A percentile compares a stretch with the other conserved stretches of the same genome.
Evolutionary conservation across 2,329 filamentous ascomycete species (phyloP).

Genomic region (Fusarium humuli): DNA sequence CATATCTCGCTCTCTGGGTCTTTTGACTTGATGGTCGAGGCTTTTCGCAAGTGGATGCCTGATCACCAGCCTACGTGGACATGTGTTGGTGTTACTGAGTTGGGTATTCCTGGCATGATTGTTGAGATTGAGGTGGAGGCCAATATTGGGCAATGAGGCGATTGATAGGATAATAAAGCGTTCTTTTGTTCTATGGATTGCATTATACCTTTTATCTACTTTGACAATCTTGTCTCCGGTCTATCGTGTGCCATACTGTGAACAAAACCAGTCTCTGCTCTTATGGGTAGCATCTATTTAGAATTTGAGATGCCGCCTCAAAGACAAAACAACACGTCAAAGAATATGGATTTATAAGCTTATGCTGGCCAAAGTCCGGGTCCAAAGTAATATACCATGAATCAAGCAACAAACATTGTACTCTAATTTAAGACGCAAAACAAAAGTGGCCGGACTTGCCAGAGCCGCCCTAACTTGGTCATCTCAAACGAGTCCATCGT

Average conservation of each 20-base stretch:
- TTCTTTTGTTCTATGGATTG: too few relatives aligned
- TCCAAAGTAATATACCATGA: too few relatives aligned
- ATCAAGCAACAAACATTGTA: too few relatives aligned
- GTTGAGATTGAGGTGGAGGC: conserved; percentile 70
- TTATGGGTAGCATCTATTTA: background rate
- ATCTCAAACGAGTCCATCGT: too few relatives aligned
- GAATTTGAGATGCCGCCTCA: background rate
- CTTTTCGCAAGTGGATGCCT: conserved; percentile 63
- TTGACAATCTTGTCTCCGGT: background rate
- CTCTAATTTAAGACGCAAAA: too few relatives aligned
- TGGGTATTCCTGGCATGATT: conserved; percentile 64
- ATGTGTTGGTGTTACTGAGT: conserved; percentile 59
- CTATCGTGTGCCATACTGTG: background rate
- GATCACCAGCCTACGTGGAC: conserved; percentile 67
- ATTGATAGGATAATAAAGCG: background rate
- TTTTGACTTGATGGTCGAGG: conserved; percentile 57
- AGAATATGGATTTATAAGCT: too few relatives aligned
- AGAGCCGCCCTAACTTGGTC: too few relatives aligned
- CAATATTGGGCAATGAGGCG: conserved; percentile 9
- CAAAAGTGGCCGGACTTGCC: too few relatives aligned
- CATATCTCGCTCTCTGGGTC: conserved; percentile 57
- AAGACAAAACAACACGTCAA: too few relatives aligned
- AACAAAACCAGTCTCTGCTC: background rate
- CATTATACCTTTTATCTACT: background rate
- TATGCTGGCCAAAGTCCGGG: too few relatives aligned